phyloP scores from a whole-genome alignment of 2,329 filamentous ascomycete species.

The Exutisphaerella laricina region DNA sequence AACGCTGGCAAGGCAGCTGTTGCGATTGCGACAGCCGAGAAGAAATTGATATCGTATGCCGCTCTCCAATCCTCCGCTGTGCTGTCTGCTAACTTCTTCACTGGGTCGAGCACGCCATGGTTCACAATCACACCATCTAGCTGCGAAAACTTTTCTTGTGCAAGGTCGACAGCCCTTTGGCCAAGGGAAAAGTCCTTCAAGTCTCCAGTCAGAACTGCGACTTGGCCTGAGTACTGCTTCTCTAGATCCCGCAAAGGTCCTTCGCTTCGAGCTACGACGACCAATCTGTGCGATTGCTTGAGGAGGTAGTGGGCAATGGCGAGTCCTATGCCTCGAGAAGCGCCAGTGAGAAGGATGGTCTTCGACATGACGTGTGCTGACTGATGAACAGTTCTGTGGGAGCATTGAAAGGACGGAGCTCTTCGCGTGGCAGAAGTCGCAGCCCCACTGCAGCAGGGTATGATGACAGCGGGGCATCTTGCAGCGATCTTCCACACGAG shows the following conservation, averaged over 20 bases:
- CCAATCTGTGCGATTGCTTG: conserved; percentile 45
- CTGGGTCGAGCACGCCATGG: conserved; percentile 74
- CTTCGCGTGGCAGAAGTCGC: too few species aligned
- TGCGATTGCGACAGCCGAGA: conserved; percentile 75
- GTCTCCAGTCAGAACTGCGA: conserved; percentile 55
- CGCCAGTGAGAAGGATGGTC: conserved; percentile 54
- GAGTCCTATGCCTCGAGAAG: conserved; percentile 61
- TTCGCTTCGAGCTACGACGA: conserved; percentile 52
- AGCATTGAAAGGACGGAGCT: too few species aligned
- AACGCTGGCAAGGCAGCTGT: conserved; percentile 66
- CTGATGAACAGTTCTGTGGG: too few species aligned
- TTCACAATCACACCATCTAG: conserved; percentile 84
- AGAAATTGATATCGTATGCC: conserved; percentile 78
- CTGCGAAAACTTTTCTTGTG: conserved; percentile 57
- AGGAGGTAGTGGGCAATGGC: conserved; percentile 57
- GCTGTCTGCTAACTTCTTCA: conserved; percentile 62
- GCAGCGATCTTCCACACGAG: too few species aligned
- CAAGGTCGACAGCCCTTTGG: conserved; percentile 57
- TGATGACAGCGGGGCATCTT: too few species aligned
- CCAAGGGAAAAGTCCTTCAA: conserved; percentile 51
- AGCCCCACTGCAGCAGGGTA: too few species aligned
- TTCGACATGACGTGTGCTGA: too few species aligned
- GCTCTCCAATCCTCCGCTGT: conserved; percentile 68
- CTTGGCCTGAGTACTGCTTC: conserved; percentile 45
- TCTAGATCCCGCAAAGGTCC: conserved; percentile 51